phyloP scores from a whole-genome alignment of 2,329 filamentous ascomycete genomes.

The Cytospora piceicola region DNA sequence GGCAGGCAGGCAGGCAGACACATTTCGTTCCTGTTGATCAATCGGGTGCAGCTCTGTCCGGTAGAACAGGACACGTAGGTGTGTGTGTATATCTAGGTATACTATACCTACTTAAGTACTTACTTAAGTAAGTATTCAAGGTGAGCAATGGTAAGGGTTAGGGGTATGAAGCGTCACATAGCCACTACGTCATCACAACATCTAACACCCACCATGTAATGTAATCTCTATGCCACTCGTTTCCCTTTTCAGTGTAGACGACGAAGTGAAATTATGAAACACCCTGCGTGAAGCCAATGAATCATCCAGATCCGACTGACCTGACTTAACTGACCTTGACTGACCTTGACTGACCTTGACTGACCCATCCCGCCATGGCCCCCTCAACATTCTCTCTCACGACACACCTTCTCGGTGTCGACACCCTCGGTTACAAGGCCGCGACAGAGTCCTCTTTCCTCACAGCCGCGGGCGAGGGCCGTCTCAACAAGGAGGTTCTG shows the following conservation, averaged over 20 bases:
- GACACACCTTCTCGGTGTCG: slow-evolving; percentile 56
- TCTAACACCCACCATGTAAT: too few species aligned
- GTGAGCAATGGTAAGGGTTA: neutral
- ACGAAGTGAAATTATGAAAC: neutral
- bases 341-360: neutral
- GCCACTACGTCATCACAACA: neutral
- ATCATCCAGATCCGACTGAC: neutral
- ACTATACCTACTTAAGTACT: too few species aligned
- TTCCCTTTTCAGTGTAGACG: neutral
- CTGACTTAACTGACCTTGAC: neutral
- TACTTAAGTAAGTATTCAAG: too few species aligned
- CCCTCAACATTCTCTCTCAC: slow-evolving; percentile 51
- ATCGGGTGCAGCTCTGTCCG: too few species aligned
- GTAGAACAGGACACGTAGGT: too few species aligned
- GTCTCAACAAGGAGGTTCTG: slow-evolving; percentile 58
- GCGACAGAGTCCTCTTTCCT: slow-evolving; percentile 72
- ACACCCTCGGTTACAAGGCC: slow-evolving; percentile 49
- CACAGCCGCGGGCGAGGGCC: slow-evolving; percentile 64
- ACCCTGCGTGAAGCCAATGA: neutral
- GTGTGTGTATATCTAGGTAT: too few species aligned
- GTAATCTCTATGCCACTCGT: too few species aligned
- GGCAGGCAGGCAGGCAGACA: too few species aligned
- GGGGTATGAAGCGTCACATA: neutral
- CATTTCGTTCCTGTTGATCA: too few species aligned
- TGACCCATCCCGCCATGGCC: slow-evolving; percentile 3